A percentile compares a stretch with the other conserved stretches of the same genome.
phyloP scores from a whole-genome alignment of 108 stramenopile genomes.

The Thalassiosira profunda region DNA sequence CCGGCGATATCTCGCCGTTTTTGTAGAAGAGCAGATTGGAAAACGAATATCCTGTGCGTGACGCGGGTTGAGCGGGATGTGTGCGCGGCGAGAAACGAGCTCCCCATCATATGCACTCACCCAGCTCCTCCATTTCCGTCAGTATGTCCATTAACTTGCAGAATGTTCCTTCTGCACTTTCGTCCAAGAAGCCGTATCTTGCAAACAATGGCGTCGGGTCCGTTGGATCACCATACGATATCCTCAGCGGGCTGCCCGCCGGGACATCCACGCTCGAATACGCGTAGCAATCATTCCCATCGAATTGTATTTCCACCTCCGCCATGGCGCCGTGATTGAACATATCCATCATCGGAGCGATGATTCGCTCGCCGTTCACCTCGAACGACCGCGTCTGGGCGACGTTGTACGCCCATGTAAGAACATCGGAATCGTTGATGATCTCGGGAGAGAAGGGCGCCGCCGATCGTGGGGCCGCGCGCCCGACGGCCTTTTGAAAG shows the following conservation, averaged over 20 bases:
- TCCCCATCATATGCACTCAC: too few species aligned
- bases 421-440: conserved; percentile 9
- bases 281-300: too few species aligned
- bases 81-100: too few species aligned
- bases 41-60: conserved; percentile 22
- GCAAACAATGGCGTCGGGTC: conserved; percentile 48
- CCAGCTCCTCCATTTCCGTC: conserved; percentile 24
- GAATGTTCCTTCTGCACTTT: conserved; percentile 27
- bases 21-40: conserved; percentile 22
- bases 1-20: conserved; percentile 40
- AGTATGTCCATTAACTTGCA: conserved; percentile 45
- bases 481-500: conserved; percentile 20
- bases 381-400: conserved; percentile 35
- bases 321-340: conserved; percentile 34
- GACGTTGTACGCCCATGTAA: conserved; percentile 49
- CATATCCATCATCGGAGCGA: conserved; percentile 48
- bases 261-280: too few species aligned
- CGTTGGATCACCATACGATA: conserved; percentile 41
- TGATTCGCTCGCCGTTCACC: conserved; percentile 21
- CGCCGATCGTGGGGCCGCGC: too few species aligned
- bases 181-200: conserved; percentile 36
- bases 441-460: conserved; percentile 34
- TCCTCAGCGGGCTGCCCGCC: conserved; percentile 32
- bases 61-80: too few species aligned
- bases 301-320: conserved; percentile 39